Percentiles rank a stretch among this genome's conserved stretches.
Evolutionary conservation across 306 rosid species (phyloP).

Genomic region (Prunus mume): DNA sequence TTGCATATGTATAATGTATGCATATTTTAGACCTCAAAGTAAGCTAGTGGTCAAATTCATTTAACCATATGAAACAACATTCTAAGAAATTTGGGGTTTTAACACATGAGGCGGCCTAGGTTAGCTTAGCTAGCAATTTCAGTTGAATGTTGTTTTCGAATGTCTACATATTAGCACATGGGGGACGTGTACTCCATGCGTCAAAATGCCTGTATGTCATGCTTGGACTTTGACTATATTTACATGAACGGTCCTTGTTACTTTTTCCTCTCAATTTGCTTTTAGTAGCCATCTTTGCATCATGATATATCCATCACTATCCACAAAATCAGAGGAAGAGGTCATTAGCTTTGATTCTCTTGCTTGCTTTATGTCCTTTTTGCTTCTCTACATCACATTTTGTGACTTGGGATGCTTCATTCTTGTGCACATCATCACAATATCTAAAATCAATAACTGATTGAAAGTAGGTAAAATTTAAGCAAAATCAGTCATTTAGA

Average conservation of each 20-base stretch:
- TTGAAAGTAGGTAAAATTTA: no score
- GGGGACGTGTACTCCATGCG: not conserved
- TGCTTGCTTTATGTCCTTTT: not conserved
- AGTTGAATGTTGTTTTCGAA: slow-evolving; percentile 10
- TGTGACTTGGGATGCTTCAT: no score
- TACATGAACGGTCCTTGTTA: not conserved
- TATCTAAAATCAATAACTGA: no score
- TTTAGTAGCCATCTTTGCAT: not conserved
- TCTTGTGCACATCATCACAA: no score
- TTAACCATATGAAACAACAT: not conserved
- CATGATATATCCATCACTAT: not conserved
- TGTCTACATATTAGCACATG: slow-evolving; percentile 3
- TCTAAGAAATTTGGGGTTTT: not conserved
- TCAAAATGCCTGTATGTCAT: not conserved
- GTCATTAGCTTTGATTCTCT: not conserved
- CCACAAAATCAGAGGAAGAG: not conserved
- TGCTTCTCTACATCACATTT: no score
- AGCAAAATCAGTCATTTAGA: no score
- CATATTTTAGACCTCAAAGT: no score
- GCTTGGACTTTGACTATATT: not conserved
- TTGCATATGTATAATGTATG: no score
- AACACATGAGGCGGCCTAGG: not conserved
- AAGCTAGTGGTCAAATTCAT: no score
- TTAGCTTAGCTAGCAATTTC: not conserved
- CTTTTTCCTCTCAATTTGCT: not conserved